phyloP scores from a whole-genome alignment of 1,139 yeast species.

The Pichiaceae sp. region DNA sequence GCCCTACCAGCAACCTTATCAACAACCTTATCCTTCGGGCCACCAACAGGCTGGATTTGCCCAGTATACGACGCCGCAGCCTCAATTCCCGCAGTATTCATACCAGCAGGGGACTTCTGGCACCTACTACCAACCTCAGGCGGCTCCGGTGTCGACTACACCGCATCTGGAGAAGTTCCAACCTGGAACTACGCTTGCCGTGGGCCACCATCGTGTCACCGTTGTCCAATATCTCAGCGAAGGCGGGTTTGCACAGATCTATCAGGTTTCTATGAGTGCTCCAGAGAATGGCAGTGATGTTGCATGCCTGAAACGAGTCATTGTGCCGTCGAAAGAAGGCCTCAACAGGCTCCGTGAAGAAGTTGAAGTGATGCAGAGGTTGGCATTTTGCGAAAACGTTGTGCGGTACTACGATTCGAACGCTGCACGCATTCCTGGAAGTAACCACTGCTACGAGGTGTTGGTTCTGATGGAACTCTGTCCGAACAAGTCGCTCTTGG shows the following conservation, averaged over 20 bases:
- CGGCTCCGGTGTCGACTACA: conserved; percentile 1
- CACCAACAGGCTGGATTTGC: no score
- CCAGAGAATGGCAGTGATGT: conserved; percentile 22
- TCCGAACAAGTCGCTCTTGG: conserved; percentile 61
- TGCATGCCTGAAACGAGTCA: conserved; percentile 63
- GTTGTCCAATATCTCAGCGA: conserved; percentile 19
- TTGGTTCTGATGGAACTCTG: conserved; percentile 73
- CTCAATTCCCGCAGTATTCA: no score
- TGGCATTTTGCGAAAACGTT: conserved; percentile 46
- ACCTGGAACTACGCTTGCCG: conserved; percentile 18
- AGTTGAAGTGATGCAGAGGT: conserved; percentile 72
- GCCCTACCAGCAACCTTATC: no score
- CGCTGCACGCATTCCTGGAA: conserved; percentile 47
- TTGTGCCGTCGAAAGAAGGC: conserved; percentile 64
- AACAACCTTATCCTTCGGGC: no score
- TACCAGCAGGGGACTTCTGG: no score
- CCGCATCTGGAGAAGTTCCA: conserved; percentile 12
- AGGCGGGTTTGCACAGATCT: conserved; percentile 75
- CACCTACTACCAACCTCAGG: no score
- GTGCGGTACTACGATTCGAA: conserved; percentile 71
- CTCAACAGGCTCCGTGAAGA: conserved; percentile 60
- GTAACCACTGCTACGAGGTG: conserved; percentile 54
- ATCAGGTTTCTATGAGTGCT: conserved; percentile 52
- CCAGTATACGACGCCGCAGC: no score
- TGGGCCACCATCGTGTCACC: conserved; percentile 19